Evolutionary conservation across 2,329 filamentous ascomycete genomes (phyloP).

Genomic region (Helicocarpus griseus): DNA sequence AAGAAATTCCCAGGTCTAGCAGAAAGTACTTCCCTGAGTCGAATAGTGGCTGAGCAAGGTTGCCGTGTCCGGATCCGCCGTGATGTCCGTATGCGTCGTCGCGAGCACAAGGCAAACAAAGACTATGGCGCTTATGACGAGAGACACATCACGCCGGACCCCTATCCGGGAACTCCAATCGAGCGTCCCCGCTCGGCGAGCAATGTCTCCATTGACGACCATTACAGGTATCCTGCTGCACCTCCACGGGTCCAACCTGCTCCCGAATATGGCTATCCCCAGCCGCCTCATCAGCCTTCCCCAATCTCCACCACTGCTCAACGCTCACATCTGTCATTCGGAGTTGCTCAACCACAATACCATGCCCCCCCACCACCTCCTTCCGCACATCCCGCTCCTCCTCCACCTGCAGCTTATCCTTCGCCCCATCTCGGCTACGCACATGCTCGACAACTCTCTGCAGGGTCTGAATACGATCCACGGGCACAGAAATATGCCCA

Average conservation of each 20-base stretch:
- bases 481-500: conserved; percentile 17
- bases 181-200: conserved; percentile 53
- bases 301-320: conserved; percentile 27
- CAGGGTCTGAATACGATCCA: conserved; percentile 24
- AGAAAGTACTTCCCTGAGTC: conserved; percentile 80
- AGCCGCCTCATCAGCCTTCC: conserved; percentile 20
- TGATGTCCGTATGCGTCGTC: conserved; percentile 83
- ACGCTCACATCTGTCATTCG: conserved; percentile 35
- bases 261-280: conserved; percentile 34
- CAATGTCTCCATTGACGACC: conserved; percentile 45
- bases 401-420: conserved; percentile 28
- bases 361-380: conserved; percentile 32
- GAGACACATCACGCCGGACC: conserved; percentile 42
- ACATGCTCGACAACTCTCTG: conserved; percentile 25
- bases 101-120: conserved; percentile 59
- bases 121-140: conserved; percentile 53
- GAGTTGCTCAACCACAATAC: conserved; percentile 32
- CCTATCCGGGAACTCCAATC: conserved; percentile 35
- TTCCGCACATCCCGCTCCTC: conserved; percentile 36
- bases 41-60: conserved; percentile 89
- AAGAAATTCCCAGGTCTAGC: conserved; percentile 96
- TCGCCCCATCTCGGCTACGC: conserved; percentile 28
- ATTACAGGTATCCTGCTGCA: conserved; percentile 33
- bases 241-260: conserved; percentile 40
- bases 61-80: conserved; percentile 92